Conservation (phyloP, 1,284 basidiomycete species). For the Rhizoctonia solani region DNA sequence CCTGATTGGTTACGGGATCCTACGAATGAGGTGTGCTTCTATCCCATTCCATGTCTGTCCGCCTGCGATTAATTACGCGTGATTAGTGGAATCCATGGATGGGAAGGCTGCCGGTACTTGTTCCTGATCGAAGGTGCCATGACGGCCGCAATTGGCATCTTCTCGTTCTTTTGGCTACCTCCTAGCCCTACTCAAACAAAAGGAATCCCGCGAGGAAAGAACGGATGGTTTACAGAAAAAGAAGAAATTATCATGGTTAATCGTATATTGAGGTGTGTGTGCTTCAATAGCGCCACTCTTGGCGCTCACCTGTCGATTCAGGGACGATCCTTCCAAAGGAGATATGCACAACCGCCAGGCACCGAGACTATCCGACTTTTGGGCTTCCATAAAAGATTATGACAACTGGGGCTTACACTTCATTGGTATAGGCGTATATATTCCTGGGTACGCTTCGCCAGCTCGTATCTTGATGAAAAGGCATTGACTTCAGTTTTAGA, state of each 20-base stretch:
- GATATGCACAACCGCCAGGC: constrained; percentile 80
- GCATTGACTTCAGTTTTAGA: not conserved
- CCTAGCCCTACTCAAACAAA: constrained; percentile 69
- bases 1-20: constrained; percentile 66
- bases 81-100: constrained; percentile 18
- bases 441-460: not conserved
- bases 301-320: constrained; percentile 53
- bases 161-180: constrained; percentile 68
- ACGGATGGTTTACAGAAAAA: constrained; percentile 61
- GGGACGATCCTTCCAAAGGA: constrained; percentile 71
- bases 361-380: constrained; percentile 58
- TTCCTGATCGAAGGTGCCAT: constrained; percentile 43
- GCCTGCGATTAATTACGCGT: not conserved
- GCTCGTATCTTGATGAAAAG: not conserved
- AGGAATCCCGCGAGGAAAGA: constrained; percentile 62
- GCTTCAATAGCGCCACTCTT: not conserved
- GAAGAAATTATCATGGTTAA: constrained; percentile 61
- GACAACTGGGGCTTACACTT: constrained; percentile 70
- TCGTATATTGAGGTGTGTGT: constrained; percentile 52
- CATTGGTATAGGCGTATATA: constrained; percentile 19
- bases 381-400: constrained; percentile 63
- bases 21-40: constrained; percentile 62
- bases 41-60: constrained; percentile 46
- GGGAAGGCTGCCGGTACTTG: constrained; percentile 41
- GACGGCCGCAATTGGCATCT: constrained; percentile 5